These are phyloP conservation scores for Cornus controversa DNA, from an alignment of 148 eudicot genomes.

Conservation along the genomic window DNA sequence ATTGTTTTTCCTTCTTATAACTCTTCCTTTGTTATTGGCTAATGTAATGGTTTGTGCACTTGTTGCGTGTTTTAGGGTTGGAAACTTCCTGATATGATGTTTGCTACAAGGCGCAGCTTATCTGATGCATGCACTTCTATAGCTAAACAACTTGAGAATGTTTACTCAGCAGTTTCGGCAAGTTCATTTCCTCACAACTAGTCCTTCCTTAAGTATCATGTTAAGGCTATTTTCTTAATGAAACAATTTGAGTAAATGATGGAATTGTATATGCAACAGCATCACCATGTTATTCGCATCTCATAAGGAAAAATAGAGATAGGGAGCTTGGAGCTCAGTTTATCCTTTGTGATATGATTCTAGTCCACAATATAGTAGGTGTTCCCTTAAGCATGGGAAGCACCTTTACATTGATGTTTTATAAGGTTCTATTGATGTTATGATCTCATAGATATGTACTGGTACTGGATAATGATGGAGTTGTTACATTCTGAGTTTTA, in stretches of 20 bases:
- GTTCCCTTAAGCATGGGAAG: neutral
- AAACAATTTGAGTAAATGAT: neutral
- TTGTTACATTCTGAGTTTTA: no score
- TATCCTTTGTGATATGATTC: neutral
- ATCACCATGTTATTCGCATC: neutral
- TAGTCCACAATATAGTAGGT: neutral
- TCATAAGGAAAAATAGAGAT: neutral
- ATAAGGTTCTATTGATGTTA: neutral
- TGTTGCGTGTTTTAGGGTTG: slow-evolving; percentile 61
- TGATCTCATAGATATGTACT: neutral
- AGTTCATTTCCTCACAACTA: slow-evolving; percentile 25
- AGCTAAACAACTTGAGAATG: slow-evolving; percentile 64
- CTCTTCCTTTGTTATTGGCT: neutral
- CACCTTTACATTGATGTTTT: neutral
- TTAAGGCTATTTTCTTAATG: slow-evolving; percentile 5
- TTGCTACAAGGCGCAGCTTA: slow-evolving; percentile 80
- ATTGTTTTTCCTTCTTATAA: neutral
- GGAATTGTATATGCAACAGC: neutral
- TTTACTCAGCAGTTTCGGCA: slow-evolving; percentile 63
- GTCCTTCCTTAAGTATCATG: neutral
- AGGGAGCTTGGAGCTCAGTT: neutral
- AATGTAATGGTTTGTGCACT: neutral
- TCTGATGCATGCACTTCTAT: slow-evolving; percentile 70
- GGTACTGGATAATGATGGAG: no score
- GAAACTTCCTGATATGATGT: slow-evolving; percentile 81